Evolutionary conservation across 225 moss, liverwort and hornwort genomes (phyloP).

Genomic region (Neckera pumila): DNA sequence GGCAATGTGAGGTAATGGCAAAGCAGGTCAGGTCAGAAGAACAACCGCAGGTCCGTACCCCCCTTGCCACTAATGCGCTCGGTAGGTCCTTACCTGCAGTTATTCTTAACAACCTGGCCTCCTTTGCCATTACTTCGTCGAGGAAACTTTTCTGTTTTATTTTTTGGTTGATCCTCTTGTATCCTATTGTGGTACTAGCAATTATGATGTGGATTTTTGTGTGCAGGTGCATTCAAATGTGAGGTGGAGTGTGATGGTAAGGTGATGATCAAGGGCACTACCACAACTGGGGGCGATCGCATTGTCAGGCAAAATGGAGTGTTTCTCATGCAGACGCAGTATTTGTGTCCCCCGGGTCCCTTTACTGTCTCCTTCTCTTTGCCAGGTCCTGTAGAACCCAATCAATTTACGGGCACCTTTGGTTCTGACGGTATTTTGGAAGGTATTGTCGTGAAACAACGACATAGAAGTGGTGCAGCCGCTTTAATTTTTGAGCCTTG

Average conservation of each 20-base stretch:
- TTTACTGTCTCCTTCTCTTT: constrained; percentile 59
- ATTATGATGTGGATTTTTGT: background rate
- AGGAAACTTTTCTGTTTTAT: background rate
- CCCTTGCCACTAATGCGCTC: background rate
- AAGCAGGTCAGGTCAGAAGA: background rate
- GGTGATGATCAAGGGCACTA: constrained; percentile 92
- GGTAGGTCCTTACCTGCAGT: background rate
- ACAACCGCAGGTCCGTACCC: background rate
- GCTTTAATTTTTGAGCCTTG: constrained; percentile 51
- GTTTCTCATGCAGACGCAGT: constrained; percentile 63
- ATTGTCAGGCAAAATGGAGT: constrained; percentile 59
- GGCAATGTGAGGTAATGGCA: background rate
- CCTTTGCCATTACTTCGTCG: background rate
- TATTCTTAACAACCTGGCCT: background rate
- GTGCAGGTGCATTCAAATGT: constrained; percentile 88
- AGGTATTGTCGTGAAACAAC: constrained; percentile 57
- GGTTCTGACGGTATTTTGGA: constrained; percentile 64
- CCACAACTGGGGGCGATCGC: constrained; percentile 78
- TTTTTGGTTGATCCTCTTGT: background rate
- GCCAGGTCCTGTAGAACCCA: constrained; percentile 63
- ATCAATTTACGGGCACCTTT: constrained; percentile 57
- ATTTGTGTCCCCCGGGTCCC: constrained; percentile 42
- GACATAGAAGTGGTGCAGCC: constrained; percentile 46
- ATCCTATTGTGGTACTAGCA: background rate
- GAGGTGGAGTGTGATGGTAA: constrained; percentile 96